Conservation (phyloP, 1,139 yeast species). For the Eremothecium cymbalariae region DNA sequence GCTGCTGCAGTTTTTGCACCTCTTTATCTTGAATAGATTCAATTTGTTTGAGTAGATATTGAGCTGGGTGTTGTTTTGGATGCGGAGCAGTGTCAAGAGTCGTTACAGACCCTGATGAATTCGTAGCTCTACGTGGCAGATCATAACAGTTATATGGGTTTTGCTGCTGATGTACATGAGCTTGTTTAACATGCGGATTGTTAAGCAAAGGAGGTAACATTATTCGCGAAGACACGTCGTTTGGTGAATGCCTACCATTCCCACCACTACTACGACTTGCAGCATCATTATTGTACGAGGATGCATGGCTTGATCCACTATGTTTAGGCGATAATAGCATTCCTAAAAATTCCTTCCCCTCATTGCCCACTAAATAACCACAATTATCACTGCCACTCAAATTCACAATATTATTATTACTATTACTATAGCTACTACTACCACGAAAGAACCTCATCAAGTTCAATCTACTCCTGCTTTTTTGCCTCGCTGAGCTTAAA, state of each 20-base stretch:
- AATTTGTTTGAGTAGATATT: constrained; percentile 21
- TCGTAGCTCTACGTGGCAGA: too few species aligned
- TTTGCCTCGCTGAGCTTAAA: constrained; percentile 1
- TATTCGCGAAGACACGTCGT: too few species aligned
- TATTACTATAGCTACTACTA: constrained; percentile 3
- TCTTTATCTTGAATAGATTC: constrained; percentile 10
- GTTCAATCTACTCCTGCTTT: constrained; percentile 7
- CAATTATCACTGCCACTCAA: too few species aligned
- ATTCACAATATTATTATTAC: not conserved
- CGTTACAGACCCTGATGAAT: not conserved
- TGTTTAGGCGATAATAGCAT: constrained; percentile 7
- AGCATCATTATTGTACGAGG: too few species aligned
- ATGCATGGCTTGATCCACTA: constrained; percentile 8
- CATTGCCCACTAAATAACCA: constrained; percentile 7
- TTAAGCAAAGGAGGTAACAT: constrained; percentile 9
- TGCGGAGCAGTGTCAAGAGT: constrained; percentile 14
- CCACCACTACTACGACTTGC: too few species aligned
- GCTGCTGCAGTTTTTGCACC: constrained; percentile 13
- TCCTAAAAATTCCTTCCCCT: constrained; percentile 9
- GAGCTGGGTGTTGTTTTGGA: constrained; percentile 25
- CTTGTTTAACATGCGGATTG: constrained; percentile 7
- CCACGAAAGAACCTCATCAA: constrained; percentile 9
- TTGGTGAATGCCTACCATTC: too few species aligned
- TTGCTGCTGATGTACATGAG: constrained; percentile 15
- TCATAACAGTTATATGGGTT: constrained; percentile 17